Evolutionary conservation across 2,329 filamentous ascomycete genomes (phyloP), one percentile per base, ranked within the genome.

Genomic region (Thermoascus crustaceus): DNA sequence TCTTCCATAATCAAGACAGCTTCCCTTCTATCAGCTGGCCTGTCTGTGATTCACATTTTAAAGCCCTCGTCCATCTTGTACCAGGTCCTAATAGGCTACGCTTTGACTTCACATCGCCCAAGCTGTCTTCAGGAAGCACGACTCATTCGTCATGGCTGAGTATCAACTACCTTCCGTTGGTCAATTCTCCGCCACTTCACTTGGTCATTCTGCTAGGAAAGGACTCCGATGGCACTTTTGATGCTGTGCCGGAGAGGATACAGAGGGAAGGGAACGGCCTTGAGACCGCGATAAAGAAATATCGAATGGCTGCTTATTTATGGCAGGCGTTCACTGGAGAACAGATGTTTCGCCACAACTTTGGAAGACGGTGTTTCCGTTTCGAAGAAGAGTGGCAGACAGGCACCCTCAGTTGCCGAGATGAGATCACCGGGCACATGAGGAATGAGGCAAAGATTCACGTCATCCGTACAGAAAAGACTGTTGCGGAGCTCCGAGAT

Each of bases 241-340:
- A 96, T 63, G 80, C 85, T 3, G 73, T 80, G 10, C 87, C 86
- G 1, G 78, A 85, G 36, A 76, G 84, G 32, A 67, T 75, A 37
- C 77, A 84, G 58, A 78, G 74, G 47, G 88, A 94, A 68, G 88
- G 85, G 11, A 94, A 94, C 58, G 75, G 73, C 1, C 56, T 96
- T 22, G 80, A 88, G 7, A 78, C 76, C 5, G 91, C 91, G 0
- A 73, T 94, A 34, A 78, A 76, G 51, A 98, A 98, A 57, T 95
- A 91, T 57, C 78, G 88, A 44, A 95, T 94, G 83, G 82, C 87
- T 11, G 89, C 86, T 16, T 95, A 96, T 56, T 70, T 96, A 9
- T 96, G 91, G 88, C 91, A 98, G 58, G 86, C 88, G 5, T 96
- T 94, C 53, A 96, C 89, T 0, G 86, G 85, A 5, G 91, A 98